Percentiles rank a stretch among this genome's conserved stretches.
These are phyloP conservation scores for Erigeron philadelphicus DNA, from an alignment of 140 eudicot genomes.

Conservation along the genomic window DNA sequence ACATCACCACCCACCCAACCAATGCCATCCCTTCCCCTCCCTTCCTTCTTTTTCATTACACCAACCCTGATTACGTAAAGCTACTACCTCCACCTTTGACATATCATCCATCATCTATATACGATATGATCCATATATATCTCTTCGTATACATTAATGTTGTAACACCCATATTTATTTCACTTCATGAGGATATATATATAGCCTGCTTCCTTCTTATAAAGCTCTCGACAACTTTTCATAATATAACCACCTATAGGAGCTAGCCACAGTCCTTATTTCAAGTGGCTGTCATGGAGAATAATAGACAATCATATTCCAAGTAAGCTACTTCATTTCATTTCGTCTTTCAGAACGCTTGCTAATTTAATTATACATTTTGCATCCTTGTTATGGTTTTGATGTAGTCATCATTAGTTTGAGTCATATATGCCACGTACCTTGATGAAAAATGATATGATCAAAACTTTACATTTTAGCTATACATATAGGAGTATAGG, in stretches of 20 bases:
- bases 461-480: no score
- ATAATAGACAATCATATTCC: conserved; percentile 32
- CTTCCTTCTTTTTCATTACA: conserved; percentile 17
- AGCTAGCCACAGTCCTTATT: no score
- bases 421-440: no score
- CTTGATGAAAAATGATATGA: no score
- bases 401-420: background rate
- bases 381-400: background rate
- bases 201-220: background rate
- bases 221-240: no score
- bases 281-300: conserved; percentile 18
- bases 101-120: background rate
- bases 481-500: no score
- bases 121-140: background rate
- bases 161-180: no score
- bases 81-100: conserved; percentile 19
- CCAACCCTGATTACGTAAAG: conserved; percentile 34
- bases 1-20: background rate
- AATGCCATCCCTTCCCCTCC: no score
- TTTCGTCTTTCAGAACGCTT: background rate
- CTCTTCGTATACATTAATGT: background rate
- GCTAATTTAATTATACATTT: background rate
- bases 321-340: conserved; percentile 24
- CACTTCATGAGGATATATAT: no score
- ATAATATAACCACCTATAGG: no score